Conservation (phyloP, 805 yeast genomes). For the Scheffersomyces coipomensis region DNA sequence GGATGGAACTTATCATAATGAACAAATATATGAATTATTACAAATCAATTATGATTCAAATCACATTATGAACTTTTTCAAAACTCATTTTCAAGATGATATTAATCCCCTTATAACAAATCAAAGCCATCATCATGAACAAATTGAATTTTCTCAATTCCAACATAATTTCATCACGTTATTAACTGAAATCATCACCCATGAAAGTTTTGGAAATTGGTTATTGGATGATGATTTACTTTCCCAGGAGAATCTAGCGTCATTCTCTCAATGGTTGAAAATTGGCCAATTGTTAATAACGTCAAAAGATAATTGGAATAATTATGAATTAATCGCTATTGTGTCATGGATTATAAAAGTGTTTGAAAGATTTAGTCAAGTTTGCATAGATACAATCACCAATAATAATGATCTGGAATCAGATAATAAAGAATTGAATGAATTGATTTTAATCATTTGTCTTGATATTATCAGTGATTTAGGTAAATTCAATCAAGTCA, state of each 20-base stretch:
- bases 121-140: slow-evolving; percentile 8
- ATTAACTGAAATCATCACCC: slow-evolving; percentile 18
- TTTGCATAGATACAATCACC: slow-evolving; percentile 9
- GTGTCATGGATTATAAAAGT: slow-evolving; percentile 39
- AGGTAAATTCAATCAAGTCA: slow-evolving; percentile 37
- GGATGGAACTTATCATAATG: slow-evolving; percentile 25
- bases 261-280: slow-evolving; percentile 15
- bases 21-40: slow-evolving; percentile 4
- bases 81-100: slow-evolving; percentile 7
- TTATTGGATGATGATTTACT: too few relatives aligned
- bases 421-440: slow-evolving; percentile 6
- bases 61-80: slow-evolving; percentile 1
- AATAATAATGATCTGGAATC: slow-evolving; percentile 9
- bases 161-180: slow-evolving; percentile 16
- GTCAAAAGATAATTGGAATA: slow-evolving; percentile 41
- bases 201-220: slow-evolving; percentile 32
- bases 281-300: slow-evolving; percentile 35
- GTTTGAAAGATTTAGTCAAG: slow-evolving; percentile 19
- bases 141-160: slow-evolving; percentile 11
- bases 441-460: slow-evolving; percentile 17
- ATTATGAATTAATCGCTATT: slow-evolving; percentile 32
- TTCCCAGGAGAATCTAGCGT: too few relatives aligned
- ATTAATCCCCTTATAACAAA: slow-evolving; percentile 5
- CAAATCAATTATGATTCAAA: slow-evolving; percentile 4
- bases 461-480: slow-evolving; percentile 45